phyloP scores from a whole-genome alignment of 1,139 yeast genomes.

The Yamadazyma dushanensis region DNA sequence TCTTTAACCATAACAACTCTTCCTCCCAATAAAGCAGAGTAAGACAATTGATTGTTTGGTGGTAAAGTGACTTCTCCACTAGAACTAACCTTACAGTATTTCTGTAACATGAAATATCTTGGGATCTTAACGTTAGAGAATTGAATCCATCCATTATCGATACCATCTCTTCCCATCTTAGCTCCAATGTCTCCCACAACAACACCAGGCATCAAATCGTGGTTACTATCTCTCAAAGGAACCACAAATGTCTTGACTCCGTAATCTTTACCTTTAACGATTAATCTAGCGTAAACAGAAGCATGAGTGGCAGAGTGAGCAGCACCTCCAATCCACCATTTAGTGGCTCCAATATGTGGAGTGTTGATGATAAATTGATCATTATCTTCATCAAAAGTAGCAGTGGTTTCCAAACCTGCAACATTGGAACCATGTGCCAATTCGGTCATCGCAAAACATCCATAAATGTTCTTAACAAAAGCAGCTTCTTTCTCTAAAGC shows the following conservation, averaged over 20 bases:
- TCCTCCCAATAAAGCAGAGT: slow-evolving; percentile 84
- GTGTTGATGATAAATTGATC: slow-evolving; percentile 78
- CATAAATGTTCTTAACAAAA: slow-evolving; percentile 67
- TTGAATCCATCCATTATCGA: slow-evolving; percentile 95
- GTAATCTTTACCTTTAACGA: slow-evolving; percentile 79
- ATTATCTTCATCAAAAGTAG: slow-evolving; percentile 65
- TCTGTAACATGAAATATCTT: slow-evolving; percentile 77
- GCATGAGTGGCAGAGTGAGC: slow-evolving; percentile 91
- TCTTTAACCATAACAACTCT: slow-evolving; percentile 88
- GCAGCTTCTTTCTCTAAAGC: slow-evolving; percentile 70
- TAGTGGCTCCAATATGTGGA: slow-evolving; percentile 88
- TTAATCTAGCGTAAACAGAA: slow-evolving; percentile 76
- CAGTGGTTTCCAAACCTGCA: slow-evolving; percentile 88
- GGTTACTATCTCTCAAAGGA: slow-evolving; percentile 75
- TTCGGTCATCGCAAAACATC: slow-evolving; percentile 95
- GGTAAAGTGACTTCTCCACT: slow-evolving; percentile 71
- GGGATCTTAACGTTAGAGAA: slow-evolving; percentile 82
- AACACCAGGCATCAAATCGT: slow-evolving; percentile 74
- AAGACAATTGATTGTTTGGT: slow-evolving; percentile 83
- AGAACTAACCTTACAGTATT: slow-evolving; percentile 70
- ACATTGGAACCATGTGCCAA: slow-evolving; percentile 94
- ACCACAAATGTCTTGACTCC: slow-evolving; percentile 92
- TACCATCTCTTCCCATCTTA: slow-evolving; percentile 89
- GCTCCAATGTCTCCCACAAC: slow-evolving; percentile 89
- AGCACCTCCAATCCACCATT: slow-evolving; percentile 99